Percentiles rank a stretch among this genome's conserved stretches.
phyloP scores from a whole-genome alignment of 1,284 basidiomycete species.

The Ustilago lituana region DNA sequence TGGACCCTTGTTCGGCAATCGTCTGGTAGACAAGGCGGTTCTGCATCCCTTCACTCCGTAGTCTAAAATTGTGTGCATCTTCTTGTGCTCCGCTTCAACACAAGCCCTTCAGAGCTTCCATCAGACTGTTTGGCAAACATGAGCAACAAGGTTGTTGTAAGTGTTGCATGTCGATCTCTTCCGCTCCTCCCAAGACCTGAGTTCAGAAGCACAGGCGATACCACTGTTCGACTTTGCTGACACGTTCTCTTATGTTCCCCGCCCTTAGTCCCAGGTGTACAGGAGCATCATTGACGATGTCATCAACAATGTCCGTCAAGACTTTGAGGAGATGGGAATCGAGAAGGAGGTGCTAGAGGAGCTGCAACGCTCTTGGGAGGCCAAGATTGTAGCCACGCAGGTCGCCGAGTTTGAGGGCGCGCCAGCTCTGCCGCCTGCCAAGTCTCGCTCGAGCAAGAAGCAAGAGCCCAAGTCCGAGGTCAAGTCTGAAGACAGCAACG shows the following conservation, averaged over 20 bases:
- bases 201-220: too few relatives aligned
- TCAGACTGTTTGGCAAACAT: constrained; percentile 19
- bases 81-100: not conserved
- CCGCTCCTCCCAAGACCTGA: not conserved
- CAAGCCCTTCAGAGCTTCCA: too few relatives aligned
- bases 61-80: not conserved
- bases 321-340: constrained; percentile 97
- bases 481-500: constrained; percentile 32
- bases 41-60: too few relatives aligned
- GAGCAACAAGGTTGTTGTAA: constrained; percentile 57
- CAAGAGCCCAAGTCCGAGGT: constrained; percentile 31
- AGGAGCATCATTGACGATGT: constrained; percentile 97
- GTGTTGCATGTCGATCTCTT: constrained; percentile 12
- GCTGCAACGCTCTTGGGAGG: constrained; percentile 93
- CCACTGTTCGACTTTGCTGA: not conserved
- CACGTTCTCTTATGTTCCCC: not conserved
- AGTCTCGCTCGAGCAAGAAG: constrained; percentile 44
- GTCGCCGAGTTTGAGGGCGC: constrained; percentile 89
- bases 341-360: constrained; percentile 88
- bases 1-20: not conserved
- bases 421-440: constrained; percentile 42
- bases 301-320: constrained; percentile 83
- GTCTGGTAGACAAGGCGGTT: too few relatives aligned
- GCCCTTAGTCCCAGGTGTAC: constrained; percentile 86
- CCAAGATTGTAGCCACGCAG: constrained; percentile 86